phyloP scores from a whole-genome alignment of 116 monocot genomes.

The Trichopus zeylanicus region DNA sequence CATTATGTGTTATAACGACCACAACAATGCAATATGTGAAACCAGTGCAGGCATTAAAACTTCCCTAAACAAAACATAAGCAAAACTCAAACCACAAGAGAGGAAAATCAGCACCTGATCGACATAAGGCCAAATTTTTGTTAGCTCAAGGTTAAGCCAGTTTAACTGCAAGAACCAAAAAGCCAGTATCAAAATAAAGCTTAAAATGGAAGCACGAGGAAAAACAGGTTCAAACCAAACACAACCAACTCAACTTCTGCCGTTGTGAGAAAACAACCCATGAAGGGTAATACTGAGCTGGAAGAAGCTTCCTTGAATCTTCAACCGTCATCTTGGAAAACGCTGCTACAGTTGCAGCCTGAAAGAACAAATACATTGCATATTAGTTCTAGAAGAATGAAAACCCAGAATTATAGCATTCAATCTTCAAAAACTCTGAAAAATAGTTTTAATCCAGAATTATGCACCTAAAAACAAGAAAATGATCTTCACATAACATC shows the following conservation, averaged over 20 bases:
- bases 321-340: slow-evolving; percentile 88
- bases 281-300: slow-evolving; percentile 69
- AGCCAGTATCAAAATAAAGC: not conserved
- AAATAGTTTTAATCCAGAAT: not conserved
- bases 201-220: not conserved
- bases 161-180: slow-evolving; percentile 53
- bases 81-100: not conserved
- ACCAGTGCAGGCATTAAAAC: too few species aligned
- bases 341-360: slow-evolving; percentile 76
- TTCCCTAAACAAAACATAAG: too few species aligned
- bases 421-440: not conserved
- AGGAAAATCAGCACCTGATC: slow-evolving; percentile 43
- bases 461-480: not conserved
- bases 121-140: slow-evolving; percentile 97
- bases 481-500: not conserved
- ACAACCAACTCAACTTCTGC: slow-evolving; percentile 67
- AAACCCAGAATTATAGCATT: not conserved
- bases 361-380: slow-evolving; percentile 1
- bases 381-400: not conserved
- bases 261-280: slow-evolving; percentile 86
- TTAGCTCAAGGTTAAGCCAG: slow-evolving; percentile 80
- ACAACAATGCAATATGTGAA: too few species aligned
- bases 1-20: too few species aligned
- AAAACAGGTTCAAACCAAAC: not conserved
- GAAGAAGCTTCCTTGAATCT: slow-evolving; percentile 85